A percentile compares a stretch with the other conserved stretches of the same genome.
Conservation (phyloP, 305 asterid genomes). For the Lippia alba region DNA sequence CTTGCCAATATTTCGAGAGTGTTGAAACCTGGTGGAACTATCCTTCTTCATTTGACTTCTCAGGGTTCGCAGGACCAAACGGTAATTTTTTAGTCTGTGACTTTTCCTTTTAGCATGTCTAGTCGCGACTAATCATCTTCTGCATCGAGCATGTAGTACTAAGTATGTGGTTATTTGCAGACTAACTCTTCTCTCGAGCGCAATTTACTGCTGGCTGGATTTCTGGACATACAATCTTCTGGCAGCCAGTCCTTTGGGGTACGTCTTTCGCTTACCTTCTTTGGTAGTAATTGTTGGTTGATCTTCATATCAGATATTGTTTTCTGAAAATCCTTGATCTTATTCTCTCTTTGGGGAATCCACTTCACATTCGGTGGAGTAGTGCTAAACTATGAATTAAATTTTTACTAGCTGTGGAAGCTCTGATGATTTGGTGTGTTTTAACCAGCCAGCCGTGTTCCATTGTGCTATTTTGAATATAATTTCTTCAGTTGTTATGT, state of each 20-base stretch:
- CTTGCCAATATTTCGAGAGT: slow-evolving; percentile 59
- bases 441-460: background rate
- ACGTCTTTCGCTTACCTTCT: slow-evolving; percentile 33
- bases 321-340: too few species aligned
- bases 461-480: background rate
- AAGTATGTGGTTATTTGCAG: slow-evolving; percentile 46
- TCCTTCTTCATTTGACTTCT: slow-evolving; percentile 49
- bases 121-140: background rate
- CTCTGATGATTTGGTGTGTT: background rate
- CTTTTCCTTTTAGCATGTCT: slow-evolving; percentile 11
- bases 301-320: background rate
- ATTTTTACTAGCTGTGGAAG: slow-evolving; percentile 14
- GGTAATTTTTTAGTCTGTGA: slow-evolving; percentile 40
- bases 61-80: slow-evolving; percentile 44
- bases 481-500: slow-evolving; percentile 3
- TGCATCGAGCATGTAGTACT: slow-evolving; percentile 17
- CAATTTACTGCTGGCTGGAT: slow-evolving; percentile 76
- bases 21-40: slow-evolving; percentile 76
- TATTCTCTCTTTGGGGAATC: background rate
- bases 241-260: slow-evolving; percentile 68
- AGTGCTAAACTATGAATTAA: slow-evolving; percentile 17
- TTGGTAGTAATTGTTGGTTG: background rate
- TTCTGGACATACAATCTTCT: slow-evolving; percentile 64
- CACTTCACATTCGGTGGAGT: slow-evolving; percentile 3
- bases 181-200: slow-evolving; percentile 65